Percentiles rank a stretch among this genome's conserved stretches.
Conservation (phyloP, 2,329 filamentous ascomycete species). For the Ilyonectria robusta region DNA sequence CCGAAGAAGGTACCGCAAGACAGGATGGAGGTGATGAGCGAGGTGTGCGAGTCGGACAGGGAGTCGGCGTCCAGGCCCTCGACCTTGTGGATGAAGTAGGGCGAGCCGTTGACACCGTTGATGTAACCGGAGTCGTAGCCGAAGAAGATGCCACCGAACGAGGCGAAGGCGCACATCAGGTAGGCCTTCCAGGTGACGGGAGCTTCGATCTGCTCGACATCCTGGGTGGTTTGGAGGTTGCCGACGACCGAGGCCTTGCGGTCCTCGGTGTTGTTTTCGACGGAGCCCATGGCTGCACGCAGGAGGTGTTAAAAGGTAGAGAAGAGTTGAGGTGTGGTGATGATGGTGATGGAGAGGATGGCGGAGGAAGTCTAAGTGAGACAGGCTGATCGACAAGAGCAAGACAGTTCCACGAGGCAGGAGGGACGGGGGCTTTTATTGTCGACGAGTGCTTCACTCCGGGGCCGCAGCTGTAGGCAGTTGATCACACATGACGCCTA, state of each 20-base stretch:
- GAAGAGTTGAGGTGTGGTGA: neutral
- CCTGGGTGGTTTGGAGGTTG: conserved; percentile 59
- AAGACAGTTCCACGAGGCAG: conserved; percentile 25
- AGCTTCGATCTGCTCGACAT: conserved; percentile 75
- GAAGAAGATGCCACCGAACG: conserved; percentile 82
- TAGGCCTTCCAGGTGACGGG: conserved; percentile 79
- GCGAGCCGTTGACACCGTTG: conserved; percentile 71
- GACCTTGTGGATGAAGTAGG: conserved; percentile 67
- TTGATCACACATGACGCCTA: neutral
- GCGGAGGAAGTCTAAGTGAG: conserved; percentile 16
- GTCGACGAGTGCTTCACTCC: conserved; percentile 15
- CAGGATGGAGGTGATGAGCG: conserved; percentile 81
- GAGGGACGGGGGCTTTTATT: conserved; percentile 28
- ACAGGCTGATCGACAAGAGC: conserved; percentile 30
- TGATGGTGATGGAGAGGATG: conserved; percentile 1
- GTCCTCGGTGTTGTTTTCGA: conserved; percentile 40
- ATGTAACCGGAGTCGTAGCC: conserved; percentile 86
- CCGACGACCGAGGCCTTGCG: conserved; percentile 46
- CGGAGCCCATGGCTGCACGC: conserved; percentile 42
- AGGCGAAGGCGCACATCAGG: conserved; percentile 78
- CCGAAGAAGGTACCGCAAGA: conserved; percentile 85
- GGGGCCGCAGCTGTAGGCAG: neutral
- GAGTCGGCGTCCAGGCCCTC: conserved; percentile 55
- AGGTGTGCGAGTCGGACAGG: conserved; percentile 61
- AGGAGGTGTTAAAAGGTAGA: neutral